These are phyloP conservation scores for Oldenlandia corymbosa DNA, from an alignment of 257 asterid species.

Conservation along the genomic window DNA sequence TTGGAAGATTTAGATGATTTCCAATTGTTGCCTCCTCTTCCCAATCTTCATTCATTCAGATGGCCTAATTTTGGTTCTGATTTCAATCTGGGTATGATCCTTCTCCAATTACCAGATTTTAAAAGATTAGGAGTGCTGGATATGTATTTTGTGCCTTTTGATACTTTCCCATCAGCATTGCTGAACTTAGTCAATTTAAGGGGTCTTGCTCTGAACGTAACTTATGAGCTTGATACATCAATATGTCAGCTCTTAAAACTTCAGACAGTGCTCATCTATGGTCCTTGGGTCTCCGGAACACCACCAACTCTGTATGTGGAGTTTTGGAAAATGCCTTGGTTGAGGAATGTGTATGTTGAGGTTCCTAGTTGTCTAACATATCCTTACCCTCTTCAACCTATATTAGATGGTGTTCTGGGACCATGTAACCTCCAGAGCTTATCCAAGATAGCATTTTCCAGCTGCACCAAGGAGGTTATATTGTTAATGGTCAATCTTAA, in stretches of 20 bases:
- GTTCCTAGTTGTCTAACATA: constrained; percentile 14
- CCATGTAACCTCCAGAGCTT: constrained; percentile 22
- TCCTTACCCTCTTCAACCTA: neutral
- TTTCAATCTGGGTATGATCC: neutral
- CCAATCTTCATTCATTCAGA: neutral
- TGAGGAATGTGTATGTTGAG: constrained; percentile 22
- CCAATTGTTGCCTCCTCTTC: constrained; percentile 10
- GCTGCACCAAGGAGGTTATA: constrained; percentile 18
- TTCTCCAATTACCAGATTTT: constrained; percentile 11
- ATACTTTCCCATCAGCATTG: neutral
- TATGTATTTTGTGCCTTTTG: constrained; percentile 16
- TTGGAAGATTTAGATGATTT: constrained; percentile 8
- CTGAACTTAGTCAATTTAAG: neutral
- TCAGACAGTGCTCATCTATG: constrained; percentile 25
- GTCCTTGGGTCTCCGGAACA: constrained; percentile 10
- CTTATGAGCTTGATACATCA: constrained; percentile 16
- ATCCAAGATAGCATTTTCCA: constrained; percentile 1
- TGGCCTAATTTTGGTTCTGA: neutral
- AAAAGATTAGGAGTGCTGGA: constrained; percentile 30
- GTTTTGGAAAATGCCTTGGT: constrained; percentile 14
- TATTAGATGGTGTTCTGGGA: neutral
- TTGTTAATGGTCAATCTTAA: constrained; percentile 20
- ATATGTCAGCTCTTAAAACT: constrained; percentile 13
- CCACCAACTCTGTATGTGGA: neutral
- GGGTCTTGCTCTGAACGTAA: neutral